Evolutionary conservation across 1,139 yeast genomes (phyloP).

Genomic region (Blastobotrys aristatus): DNA sequence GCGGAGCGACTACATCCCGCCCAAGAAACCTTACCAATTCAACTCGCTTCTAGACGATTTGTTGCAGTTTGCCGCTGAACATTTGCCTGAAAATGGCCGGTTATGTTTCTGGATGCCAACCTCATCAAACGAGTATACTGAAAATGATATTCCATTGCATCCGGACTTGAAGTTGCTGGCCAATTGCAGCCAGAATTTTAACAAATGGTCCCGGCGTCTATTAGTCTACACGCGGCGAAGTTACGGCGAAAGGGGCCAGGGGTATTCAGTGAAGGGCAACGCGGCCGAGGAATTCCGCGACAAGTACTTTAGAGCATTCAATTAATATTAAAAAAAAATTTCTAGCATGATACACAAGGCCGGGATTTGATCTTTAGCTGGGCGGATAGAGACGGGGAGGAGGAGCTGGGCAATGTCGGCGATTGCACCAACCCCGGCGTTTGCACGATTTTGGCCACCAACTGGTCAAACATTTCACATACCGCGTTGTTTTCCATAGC

Average conservation of each 20-base stretch:
- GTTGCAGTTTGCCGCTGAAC: constrained; percentile 61
- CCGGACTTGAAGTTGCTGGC: constrained; percentile 63
- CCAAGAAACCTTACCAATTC: constrained; percentile 85
- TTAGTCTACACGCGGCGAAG: constrained; percentile 74
- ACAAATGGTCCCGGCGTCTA: constrained; percentile 83
- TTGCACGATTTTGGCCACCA: constrained; percentile 12
- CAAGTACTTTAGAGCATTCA: constrained; percentile 68
- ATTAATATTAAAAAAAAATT: not conserved
- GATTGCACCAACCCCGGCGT: too few relatives aligned
- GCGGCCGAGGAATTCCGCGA: constrained; percentile 60
- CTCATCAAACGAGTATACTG: constrained; percentile 80
- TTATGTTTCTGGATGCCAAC: constrained; percentile 98
- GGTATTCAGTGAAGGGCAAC: constrained; percentile 41
- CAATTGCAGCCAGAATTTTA: constrained; percentile 80
- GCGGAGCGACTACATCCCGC: constrained; percentile 81
- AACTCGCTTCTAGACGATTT: constrained; percentile 73
- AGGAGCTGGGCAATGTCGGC: too few relatives aligned
- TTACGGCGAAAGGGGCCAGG: constrained; percentile 51
- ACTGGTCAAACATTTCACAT: constrained; percentile 34
- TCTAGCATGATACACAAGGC: constrained; percentile 1
- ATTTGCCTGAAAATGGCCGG: constrained; percentile 71
- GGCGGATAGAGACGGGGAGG: too few relatives aligned
- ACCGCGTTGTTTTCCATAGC: constrained; percentile 21
- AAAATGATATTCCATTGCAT: constrained; percentile 71
- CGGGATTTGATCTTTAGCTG: constrained; percentile 10